Conservation (phyloP, 371 early-diverging fungal species). For the Rhizopus microsporus region DNA sequence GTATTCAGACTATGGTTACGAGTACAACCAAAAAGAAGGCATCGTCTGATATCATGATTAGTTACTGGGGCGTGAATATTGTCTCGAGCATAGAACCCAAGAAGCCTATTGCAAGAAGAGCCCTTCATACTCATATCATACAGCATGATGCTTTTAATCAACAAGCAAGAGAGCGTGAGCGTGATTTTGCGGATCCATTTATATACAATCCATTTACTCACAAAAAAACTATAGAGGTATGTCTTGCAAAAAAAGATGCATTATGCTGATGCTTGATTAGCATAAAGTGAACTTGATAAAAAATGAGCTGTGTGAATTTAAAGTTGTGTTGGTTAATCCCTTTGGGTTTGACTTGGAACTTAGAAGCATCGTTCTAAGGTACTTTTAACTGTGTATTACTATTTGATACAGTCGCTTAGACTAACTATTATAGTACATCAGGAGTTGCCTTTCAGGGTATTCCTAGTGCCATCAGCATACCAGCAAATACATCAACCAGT, state of each 20-base stretch:
- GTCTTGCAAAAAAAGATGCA: not conserved
- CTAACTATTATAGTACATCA: constrained; percentile 49
- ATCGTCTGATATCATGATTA: constrained; percentile 23
- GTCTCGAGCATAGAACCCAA: constrained; percentile 42
- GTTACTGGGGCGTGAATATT: constrained; percentile 54
- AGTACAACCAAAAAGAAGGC: not conserved
- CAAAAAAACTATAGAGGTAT: constrained; percentile 46
- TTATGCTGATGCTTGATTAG: constrained; percentile 10
- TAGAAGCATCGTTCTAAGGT: constrained; percentile 66
- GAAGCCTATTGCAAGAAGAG: constrained; percentile 44
- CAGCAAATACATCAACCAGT: constrained; percentile 61
- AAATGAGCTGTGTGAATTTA: constrained; percentile 69
- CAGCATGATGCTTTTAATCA: constrained; percentile 7
- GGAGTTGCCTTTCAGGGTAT: constrained; percentile 64
- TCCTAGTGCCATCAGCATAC: constrained; percentile 62
- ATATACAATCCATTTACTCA: constrained; percentile 77
- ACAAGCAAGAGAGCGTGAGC: not conserved
- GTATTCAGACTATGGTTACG: constrained; percentile 52
- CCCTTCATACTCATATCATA: constrained; percentile 24
- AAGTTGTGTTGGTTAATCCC: constrained; percentile 73
- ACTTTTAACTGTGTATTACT: constrained; percentile 5
- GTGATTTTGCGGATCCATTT: constrained; percentile 56
- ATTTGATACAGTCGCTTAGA: not conserved
- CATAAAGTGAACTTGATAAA: constrained; percentile 49
- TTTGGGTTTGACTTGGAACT: constrained; percentile 81